Evolutionary conservation across 345 rosid species (phyloP), one percentile per base, ranked within the genome.

Genomic region (Hevea brasiliensis): DNA sequence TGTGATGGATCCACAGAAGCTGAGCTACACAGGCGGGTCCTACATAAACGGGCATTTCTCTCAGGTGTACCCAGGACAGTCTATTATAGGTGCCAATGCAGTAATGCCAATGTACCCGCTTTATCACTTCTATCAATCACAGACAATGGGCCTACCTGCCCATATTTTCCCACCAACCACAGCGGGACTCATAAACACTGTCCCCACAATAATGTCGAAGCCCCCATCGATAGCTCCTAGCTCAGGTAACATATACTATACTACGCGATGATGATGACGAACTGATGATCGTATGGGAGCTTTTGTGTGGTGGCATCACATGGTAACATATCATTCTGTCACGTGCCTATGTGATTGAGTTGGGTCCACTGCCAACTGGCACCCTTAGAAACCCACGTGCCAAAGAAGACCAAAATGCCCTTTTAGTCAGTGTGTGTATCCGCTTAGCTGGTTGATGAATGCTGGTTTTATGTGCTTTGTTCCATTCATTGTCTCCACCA

Each of bases 71-170:
- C 94, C 88, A 21, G 94, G 94, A 71, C 91, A 90, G 61, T 80
- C 87, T 8, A 81, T 88, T 54, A 73, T 89, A 73, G 89, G 96
- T 71, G 92, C 88, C 57, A 90, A 82, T 72, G 73, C 96, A 51
- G 67, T 94, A 89, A 83, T 92, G 92, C 94, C 98, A 29, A 73
- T 92, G 85, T 90, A 92, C 89, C 92, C 93, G 10, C 68, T 85
- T 4, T 91, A 91, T 68, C 96, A 87, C 23, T 78, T 77, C 81
- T 93, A 90, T 67, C 96, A 87, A 62, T 85, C 95, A 23, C 95
- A 84, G 57, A 79, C 97, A 10, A 80, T 94, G 81, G 98, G 97
- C 53, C 76, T 90, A 18, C 97, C 95, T 15, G 88, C 87, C 63
- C 94, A 90, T 68, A 67, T 88, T 57, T 84, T 82, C 63, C 89